A percentile compares a stretch with the other conserved stretches of the same genome.
phyloP scores from a whole-genome alignment of 495 filamentous ascomycete genomes.

The Emericellopsis terricola region DNA sequence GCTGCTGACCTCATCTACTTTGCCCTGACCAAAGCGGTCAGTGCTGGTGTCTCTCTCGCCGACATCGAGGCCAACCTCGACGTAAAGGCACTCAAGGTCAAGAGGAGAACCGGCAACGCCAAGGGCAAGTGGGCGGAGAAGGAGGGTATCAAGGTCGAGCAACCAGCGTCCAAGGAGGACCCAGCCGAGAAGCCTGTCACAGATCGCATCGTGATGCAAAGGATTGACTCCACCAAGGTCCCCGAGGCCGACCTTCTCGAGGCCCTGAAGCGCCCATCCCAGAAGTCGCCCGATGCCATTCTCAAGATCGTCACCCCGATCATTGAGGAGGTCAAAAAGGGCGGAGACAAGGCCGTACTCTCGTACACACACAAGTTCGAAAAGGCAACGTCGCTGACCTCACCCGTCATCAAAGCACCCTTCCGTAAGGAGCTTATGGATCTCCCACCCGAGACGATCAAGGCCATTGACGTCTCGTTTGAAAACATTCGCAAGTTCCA shows the following conservation, averaged over 20 bases:
- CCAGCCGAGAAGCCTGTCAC: conserved; percentile 30
- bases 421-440: conserved; percentile 77
- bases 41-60: conserved; percentile 62
- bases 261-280: conserved; percentile 70
- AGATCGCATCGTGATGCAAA: conserved; percentile 65
- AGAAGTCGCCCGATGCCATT: conserved; percentile 78
- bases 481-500: conserved; percentile 93
- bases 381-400: conserved; percentile 75
- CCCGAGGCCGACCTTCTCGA: conserved; percentile 41
- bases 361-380: conserved; percentile 95
- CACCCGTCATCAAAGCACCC: conserved; percentile 73
- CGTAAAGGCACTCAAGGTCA: conserved; percentile 85
- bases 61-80: conserved; percentile 88
- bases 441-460: conserved; percentile 57
- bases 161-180: conserved; percentile 15
- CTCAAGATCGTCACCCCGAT: conserved; percentile 82
- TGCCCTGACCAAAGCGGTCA: conserved; percentile 71
- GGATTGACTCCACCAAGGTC: conserved; percentile 46
- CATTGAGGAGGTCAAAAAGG: conserved; percentile 60
- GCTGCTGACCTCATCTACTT: conserved; percentile 94
- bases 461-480: conserved; percentile 85
- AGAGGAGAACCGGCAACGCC: conserved; percentile 77
- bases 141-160: conserved; percentile 39
- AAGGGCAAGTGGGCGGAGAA: conserved; percentile 80
- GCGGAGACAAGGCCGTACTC: conserved; percentile 74